Evolutionary conservation across 1,139 yeast species (phyloP).

Genomic region (Kurtzmaniella quercitrusa): DNA sequence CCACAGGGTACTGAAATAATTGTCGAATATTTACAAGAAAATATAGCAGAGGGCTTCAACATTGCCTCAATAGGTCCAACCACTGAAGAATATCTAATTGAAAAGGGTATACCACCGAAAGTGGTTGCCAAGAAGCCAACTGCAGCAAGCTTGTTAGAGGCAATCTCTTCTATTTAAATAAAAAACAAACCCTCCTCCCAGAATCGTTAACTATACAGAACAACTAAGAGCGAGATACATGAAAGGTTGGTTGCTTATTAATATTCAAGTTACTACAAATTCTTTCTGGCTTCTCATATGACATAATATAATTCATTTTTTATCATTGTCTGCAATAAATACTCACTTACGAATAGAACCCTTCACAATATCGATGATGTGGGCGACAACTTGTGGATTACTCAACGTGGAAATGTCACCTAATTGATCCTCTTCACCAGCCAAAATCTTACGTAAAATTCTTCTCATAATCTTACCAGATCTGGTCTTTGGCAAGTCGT

Average conservation of each 20-base stretch:
- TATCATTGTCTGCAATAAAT: not conserved
- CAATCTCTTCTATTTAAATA: not conserved
- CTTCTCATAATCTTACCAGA: slow-evolving; percentile 85
- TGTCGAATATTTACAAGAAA: slow-evolving; percentile 38
- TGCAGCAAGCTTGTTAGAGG: slow-evolving; percentile 46
- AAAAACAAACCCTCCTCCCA: slow-evolving; percentile 2
- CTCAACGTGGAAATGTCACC: slow-evolving; percentile 79
- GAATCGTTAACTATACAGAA: too few relatives aligned
- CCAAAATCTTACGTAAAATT: slow-evolving; percentile 70
- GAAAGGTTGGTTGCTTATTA: slow-evolving; percentile 8
- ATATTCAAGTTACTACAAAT: not conserved
- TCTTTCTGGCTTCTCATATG: not conserved
- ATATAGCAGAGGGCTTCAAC: slow-evolving; percentile 22
- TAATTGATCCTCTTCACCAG: slow-evolving; percentile 74
- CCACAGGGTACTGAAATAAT: slow-evolving; percentile 81
- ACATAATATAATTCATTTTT: not conserved
- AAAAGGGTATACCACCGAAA: slow-evolving; percentile 51
- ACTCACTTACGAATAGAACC: slow-evolving; percentile 10
- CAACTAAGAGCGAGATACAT: too few relatives aligned
- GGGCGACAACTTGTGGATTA: slow-evolving; percentile 66
- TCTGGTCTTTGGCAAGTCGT: slow-evolving; percentile 79
- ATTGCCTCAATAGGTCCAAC: slow-evolving; percentile 94
- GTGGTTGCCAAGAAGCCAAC: slow-evolving; percentile 73
- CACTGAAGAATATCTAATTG: slow-evolving; percentile 60
- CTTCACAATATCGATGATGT: slow-evolving; percentile 59